Conservation (phyloP, 2,329 filamentous ascomycete genomes). For the Hypomyces perniciosus region DNA sequence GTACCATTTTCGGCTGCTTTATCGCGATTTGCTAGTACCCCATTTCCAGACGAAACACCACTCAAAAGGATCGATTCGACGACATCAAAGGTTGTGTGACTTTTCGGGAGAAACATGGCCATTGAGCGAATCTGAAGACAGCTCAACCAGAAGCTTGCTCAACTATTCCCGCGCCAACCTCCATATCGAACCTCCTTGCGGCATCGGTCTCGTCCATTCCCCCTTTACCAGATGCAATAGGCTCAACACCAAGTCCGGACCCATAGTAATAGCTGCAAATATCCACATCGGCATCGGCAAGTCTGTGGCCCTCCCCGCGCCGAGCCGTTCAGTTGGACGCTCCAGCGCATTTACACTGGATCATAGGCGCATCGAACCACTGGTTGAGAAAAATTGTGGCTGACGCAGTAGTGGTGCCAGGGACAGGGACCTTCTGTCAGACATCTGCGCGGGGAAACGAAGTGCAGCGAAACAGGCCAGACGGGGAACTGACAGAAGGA, state of each 20-base stretch:
- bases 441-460: background rate
- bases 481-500: background rate
- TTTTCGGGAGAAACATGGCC: too few species aligned
- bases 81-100: too few species aligned
- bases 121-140: too few species aligned
- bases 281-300: background rate
- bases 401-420: background rate
- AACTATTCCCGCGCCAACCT: too few species aligned
- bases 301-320: background rate
- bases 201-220: background rate
- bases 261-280: background rate
- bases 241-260: background rate
- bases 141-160: too few species aligned
- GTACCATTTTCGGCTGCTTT: background rate
- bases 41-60: too few species aligned
- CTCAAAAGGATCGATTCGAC: too few species aligned
- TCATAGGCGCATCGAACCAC: background rate
- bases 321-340: background rate
- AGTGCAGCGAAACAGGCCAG: background rate
- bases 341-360: background rate
- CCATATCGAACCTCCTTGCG: background rate
- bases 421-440: background rate
- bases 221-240: background rate
- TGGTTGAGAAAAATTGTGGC: background rate
- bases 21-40: background rate